Evolutionary conservation across 805 yeast genomes (phyloP).

Genomic region (Yarrowia sp.): DNA sequence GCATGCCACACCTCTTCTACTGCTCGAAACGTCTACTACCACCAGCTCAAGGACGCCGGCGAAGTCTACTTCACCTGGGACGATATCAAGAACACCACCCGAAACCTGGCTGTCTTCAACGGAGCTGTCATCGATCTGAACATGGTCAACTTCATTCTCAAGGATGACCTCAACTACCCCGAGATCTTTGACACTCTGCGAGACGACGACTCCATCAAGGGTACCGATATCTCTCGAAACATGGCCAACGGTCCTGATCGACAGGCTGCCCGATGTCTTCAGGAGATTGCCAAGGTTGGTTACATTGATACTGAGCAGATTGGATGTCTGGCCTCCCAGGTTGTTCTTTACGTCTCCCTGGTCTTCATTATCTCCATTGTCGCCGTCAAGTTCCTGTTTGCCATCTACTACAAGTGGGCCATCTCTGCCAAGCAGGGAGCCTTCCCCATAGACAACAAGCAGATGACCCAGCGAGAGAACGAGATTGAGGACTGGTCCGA

Average conservation of each 20-base stretch:
- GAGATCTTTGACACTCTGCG: constrained; percentile 68
- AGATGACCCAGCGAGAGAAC: constrained; percentile 66
- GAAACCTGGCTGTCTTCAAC: constrained; percentile 85
- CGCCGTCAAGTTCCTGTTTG: constrained; percentile 75
- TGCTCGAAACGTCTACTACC: constrained; percentile 74
- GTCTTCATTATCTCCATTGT: constrained; percentile 86
- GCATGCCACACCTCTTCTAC: constrained; percentile 82
- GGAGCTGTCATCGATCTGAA: constrained; percentile 88
- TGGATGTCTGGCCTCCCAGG: constrained; percentile 91
- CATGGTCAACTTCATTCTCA: constrained; percentile 75
- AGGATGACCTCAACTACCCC: constrained; percentile 76
- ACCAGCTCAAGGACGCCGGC: constrained; percentile 53
- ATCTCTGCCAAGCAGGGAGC: constrained; percentile 85
- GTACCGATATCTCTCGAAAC: constrained; percentile 83
- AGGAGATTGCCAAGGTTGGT: constrained; percentile 89
- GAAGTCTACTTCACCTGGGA: constrained; percentile 88
- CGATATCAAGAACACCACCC: constrained; percentile 68
- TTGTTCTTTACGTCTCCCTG: constrained; percentile 81
- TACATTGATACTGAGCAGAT: constrained; percentile 85
- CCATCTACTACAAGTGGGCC: constrained; percentile 89
- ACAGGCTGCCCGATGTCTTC: constrained; percentile 77
- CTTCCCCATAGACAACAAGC: constrained; percentile 60
- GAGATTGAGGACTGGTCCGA: constrained; percentile 88
- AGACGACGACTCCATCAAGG: constrained; percentile 62
- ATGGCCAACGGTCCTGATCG: constrained; percentile 70